A percentile compares a stretch with the other conserved stretches of the same genome.
Conservation (phyloP, 2,329 filamentous ascomycete genomes). For the Helotiales sp. region DNA sequence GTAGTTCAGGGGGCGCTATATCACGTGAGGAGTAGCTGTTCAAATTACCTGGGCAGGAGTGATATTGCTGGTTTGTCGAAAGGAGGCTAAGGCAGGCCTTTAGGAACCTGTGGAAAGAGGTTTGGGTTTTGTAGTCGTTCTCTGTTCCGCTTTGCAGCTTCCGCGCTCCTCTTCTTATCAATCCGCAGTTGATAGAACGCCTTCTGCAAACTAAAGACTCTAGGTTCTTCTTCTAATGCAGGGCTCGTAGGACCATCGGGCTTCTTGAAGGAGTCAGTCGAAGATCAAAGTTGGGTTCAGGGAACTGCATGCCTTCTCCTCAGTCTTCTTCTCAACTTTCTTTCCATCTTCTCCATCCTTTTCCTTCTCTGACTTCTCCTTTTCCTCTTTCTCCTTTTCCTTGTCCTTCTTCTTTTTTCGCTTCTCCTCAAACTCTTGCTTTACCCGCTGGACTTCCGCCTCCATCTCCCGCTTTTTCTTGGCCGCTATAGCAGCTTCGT, state of each 20-base stretch:
- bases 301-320: constrained; percentile 34
- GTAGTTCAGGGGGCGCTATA: no score
- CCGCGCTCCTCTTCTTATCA: constrained; percentile 74
- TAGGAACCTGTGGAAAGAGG: constrained; percentile 84
- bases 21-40: no score
- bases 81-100: constrained; percentile 47
- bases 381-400: constrained; percentile 61
- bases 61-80: no score
- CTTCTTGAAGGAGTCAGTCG: constrained; percentile 27
- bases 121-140: constrained; percentile 77
- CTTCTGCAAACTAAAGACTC: constrained; percentile 84
- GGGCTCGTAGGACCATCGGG: constrained; percentile 16
- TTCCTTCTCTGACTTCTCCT: constrained; percentile 51
- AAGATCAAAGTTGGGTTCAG: neutral
- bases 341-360: constrained; percentile 40
- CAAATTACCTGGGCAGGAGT: no score
- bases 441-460: constrained; percentile 62
- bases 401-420: constrained; percentile 68
- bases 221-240: constrained; percentile 62
- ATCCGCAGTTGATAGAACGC: constrained; percentile 85
- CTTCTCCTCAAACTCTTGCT: constrained; percentile 75
- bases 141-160: constrained; percentile 76
- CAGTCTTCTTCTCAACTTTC: constrained; percentile 39
- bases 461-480: constrained; percentile 63
- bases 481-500: constrained; percentile 63